phyloP scores from a whole-genome alignment of 192 early-diverging fungal genomes.

The Spinellus fusiger region DNA sequence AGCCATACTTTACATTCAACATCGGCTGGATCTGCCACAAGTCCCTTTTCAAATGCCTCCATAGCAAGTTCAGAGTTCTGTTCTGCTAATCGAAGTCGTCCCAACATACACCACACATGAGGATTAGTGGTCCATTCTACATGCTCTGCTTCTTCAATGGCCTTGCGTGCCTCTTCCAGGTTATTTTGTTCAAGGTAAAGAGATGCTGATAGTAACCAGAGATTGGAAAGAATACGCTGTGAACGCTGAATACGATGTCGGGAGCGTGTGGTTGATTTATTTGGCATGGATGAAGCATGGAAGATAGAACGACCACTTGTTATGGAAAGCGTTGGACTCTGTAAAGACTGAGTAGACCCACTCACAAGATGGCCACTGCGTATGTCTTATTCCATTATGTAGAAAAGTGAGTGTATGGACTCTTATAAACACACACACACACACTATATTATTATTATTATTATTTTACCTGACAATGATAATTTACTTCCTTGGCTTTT shows the following conservation, averaged over 20 bases:
- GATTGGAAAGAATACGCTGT: constrained; percentile 34
- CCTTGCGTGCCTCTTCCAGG: constrained; percentile 48
- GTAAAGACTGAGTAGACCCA: constrained; percentile 15
- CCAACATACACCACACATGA: constrained; percentile 51
- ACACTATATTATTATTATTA: no score
- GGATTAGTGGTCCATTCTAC: constrained; percentile 37
- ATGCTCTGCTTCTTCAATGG: constrained; percentile 52
- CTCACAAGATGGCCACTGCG: neutral
- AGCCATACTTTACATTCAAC: constrained; percentile 37
- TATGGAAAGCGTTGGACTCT: constrained; percentile 34
- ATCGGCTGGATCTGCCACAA: constrained; percentile 38
- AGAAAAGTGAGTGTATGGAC: neutral
- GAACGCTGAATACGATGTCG: constrained; percentile 37
- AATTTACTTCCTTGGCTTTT: neutral
- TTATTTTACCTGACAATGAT: neutral
- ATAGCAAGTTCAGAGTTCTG: constrained; percentile 32
- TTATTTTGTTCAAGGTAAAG: constrained; percentile 41
- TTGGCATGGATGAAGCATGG: constrained; percentile 22
- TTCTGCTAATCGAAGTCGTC: constrained; percentile 34
- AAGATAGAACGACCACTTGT: constrained; percentile 23
- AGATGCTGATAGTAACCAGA: constrained; percentile 52
- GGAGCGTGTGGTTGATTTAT: constrained; percentile 29
- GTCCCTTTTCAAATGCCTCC: constrained; percentile 43
- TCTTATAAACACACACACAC: no score
- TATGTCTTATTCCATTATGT: neutral